Evolutionary conservation across 1,139 yeast species (phyloP).

Genomic region (Blastobotrys buckinghamii): DNA sequence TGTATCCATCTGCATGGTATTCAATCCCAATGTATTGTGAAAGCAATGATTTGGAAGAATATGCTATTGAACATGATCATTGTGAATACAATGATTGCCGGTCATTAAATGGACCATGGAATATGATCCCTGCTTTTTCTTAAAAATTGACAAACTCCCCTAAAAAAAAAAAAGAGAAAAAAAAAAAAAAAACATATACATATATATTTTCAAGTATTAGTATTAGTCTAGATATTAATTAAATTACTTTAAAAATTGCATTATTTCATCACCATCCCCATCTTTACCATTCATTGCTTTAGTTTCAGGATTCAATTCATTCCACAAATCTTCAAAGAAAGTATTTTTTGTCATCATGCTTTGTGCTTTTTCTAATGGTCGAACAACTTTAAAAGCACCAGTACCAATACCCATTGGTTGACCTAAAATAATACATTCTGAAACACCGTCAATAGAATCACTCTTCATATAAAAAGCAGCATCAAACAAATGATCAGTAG

Average conservation of each 20-base stretch:
- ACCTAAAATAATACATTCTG: constrained; percentile 95
- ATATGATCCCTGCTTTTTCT: constrained; percentile 3
- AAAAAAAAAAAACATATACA: no score
- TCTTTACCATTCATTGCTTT: background rate
- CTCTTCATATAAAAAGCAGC: constrained; percentile 98
- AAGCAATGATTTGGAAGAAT: constrained; percentile 6
- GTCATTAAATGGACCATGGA: constrained; percentile 5
- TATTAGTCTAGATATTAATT: no score
- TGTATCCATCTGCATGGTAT: constrained; percentile 8
- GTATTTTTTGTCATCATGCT: constrained; percentile 20
- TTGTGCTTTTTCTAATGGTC: constrained; percentile 26
- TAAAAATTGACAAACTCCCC: background rate
- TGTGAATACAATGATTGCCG: background rate
- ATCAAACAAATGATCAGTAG: constrained; percentile 96
- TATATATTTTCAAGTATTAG: background rate
- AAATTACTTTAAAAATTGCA: background rate
- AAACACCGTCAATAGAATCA: constrained; percentile 94
- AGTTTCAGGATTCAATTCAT: constrained; percentile 4
- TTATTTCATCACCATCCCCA: background rate
- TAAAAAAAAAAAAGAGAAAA: background rate
- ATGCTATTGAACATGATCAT: constrained; percentile 5
- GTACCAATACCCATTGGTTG: constrained; percentile 98
- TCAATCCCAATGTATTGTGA: constrained; percentile 8
- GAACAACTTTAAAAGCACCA: constrained; percentile 77
- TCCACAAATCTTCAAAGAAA: constrained; percentile 26